Evolutionary conservation across 192 early-diverging fungal species (phyloP).

Genomic region (Funneliformis mosseae): DNA sequence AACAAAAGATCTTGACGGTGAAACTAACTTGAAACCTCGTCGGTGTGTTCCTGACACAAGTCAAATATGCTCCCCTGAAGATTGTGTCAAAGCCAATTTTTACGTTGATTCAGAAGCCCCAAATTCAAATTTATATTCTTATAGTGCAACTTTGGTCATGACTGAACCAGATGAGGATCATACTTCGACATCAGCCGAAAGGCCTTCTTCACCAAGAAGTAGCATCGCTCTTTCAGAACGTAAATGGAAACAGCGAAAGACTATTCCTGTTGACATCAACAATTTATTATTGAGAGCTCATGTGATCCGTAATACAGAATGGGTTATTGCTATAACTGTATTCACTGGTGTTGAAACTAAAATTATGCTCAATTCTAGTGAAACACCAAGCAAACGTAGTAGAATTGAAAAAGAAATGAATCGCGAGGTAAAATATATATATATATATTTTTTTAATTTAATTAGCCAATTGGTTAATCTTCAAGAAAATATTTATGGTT

Average conservation of each 20-base stretch:
- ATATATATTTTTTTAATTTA: not conserved
- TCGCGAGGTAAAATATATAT: constrained; percentile 48
- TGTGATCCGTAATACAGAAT: constrained; percentile 87
- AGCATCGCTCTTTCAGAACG: not conserved
- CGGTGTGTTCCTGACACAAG: constrained; percentile 64
- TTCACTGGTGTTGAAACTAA: constrained; percentile 91
- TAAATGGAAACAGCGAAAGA: constrained; percentile 35
- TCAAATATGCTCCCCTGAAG: constrained; percentile 69
- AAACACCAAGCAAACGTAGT: constrained; percentile 88
- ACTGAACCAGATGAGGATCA: constrained; percentile 31
- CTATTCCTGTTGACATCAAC: constrained; percentile 75
- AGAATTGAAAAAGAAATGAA: constrained; percentile 89
- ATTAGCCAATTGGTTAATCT: not conserved
- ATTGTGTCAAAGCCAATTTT: constrained; percentile 68
- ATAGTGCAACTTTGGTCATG: constrained; percentile 69
- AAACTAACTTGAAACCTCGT: constrained; percentile 95
- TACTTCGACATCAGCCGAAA: not conserved
- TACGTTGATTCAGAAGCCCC: constrained; percentile 78
- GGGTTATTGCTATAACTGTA: constrained; percentile 81
- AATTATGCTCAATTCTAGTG: constrained; percentile 88
- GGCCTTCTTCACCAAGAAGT: not conserved
- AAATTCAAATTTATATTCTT: constrained; percentile 75
- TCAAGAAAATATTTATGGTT: not conserved
- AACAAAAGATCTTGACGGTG: constrained; percentile 95
- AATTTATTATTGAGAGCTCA: constrained; percentile 88